These are phyloP conservation scores for Biscutella laevigata DNA, from an alignment of 441 rosid species.

Conservation along the genomic window DNA sequence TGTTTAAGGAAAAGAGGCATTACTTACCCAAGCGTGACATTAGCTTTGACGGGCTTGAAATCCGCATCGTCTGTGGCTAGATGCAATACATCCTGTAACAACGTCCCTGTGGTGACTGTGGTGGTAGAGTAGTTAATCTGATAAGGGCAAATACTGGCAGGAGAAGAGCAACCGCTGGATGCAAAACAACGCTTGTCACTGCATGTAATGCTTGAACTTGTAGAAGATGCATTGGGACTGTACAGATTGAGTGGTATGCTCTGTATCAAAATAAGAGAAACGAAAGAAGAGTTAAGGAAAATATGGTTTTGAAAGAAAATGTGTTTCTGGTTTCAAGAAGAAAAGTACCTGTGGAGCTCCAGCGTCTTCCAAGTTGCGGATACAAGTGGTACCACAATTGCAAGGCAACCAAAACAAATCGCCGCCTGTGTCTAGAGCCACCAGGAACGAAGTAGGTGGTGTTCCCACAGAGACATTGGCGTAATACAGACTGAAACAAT, in stretches of 20 bases:
- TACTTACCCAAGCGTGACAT: constrained; percentile 63
- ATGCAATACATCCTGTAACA: constrained; percentile 68
- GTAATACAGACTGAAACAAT: constrained; percentile 53
- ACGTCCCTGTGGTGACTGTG: constrained; percentile 47
- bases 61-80: constrained; percentile 35
- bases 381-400: constrained; percentile 39
- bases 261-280: constrained; percentile 29
- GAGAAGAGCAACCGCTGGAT: constrained; percentile 33
- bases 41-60: constrained; percentile 36
- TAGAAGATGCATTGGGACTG: constrained; percentile 55
- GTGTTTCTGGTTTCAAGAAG: neutral
- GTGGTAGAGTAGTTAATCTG: constrained; percentile 38
- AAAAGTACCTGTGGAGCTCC: neutral
- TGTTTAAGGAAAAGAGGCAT: neutral
- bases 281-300: neutral
- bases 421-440: constrained; percentile 83
- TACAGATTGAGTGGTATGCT: constrained; percentile 54
- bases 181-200: constrained; percentile 43
- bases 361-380: constrained; percentile 17
- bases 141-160: constrained; percentile 54
- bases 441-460: constrained; percentile 55
- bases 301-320: neutral
- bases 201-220: constrained; percentile 58
- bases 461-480: constrained; percentile 68
- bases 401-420: constrained; percentile 92